Conservation (phyloP, 108 stramenopile species). For the Stephanodiscus minutulus region DNA sequence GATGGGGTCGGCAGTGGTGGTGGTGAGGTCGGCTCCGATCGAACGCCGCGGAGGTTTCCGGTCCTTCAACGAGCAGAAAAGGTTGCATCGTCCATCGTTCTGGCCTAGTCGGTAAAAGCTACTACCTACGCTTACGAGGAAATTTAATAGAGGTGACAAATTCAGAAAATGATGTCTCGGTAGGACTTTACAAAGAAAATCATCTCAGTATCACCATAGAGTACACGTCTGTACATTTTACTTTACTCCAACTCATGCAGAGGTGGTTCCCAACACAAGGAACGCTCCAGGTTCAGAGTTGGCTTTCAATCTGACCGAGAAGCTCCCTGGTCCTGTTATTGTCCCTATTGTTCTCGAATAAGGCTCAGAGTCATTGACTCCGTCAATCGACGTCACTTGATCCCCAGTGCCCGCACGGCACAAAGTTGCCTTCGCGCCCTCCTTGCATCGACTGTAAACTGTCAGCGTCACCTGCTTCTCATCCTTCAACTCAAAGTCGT, state of each 20-base stretch:
- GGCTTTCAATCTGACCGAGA: slow-evolving; percentile 16
- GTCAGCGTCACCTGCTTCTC: slow-evolving; percentile 23
- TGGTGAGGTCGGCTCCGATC: not conserved
- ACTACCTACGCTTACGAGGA: too few species aligned
- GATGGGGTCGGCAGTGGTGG: not conserved
- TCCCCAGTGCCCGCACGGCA: slow-evolving; percentile 9
- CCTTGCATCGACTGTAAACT: slow-evolving; percentile 32
- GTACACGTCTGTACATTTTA: not conserved
- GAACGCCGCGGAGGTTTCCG: not conserved
- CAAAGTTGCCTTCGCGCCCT: slow-evolving; percentile 19
- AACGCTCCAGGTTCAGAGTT: slow-evolving; percentile 13
- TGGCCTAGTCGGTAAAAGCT: too few species aligned
- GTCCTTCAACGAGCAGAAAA: slow-evolving; percentile 17
- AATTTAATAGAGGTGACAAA: not conserved
- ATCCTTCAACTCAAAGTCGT: slow-evolving; percentile 23
- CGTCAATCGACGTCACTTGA: slow-evolving; percentile 13
- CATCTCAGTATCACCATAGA: not conserved
- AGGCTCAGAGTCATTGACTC: slow-evolving; percentile 24
- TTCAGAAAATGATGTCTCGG: not conserved
- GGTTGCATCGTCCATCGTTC: slow-evolving; percentile 20
- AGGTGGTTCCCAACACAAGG: slow-evolving; percentile 18
- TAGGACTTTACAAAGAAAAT: not conserved
- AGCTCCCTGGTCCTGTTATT: slow-evolving; percentile 29
- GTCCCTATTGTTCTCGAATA: slow-evolving; percentile 34
- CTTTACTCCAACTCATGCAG: not conserved